Evolutionary conservation across 2,329 filamentous ascomycete genomes (phyloP).

Genomic region (Calonectria pseudoturangicola): DNA sequence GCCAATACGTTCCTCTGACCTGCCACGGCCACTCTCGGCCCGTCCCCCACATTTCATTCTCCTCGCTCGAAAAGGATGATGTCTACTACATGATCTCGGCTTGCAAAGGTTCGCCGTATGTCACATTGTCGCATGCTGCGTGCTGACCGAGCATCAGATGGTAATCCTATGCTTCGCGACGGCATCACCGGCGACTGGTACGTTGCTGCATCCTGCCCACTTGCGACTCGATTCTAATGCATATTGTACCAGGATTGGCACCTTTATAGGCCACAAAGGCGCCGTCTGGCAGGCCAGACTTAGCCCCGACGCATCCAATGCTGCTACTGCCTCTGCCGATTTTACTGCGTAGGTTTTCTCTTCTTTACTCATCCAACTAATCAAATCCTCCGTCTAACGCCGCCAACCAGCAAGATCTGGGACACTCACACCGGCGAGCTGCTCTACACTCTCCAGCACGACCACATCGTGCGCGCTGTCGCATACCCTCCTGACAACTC

Average conservation of each 20-base stretch:
- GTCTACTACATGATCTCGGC: conserved; percentile 95
- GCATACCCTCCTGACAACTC: conserved; percentile 89
- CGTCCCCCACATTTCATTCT: conserved; percentile 94
- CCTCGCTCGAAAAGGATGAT: conserved; percentile 86
- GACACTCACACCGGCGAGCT: conserved; percentile 96
- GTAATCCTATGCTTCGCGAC: conserved; percentile 98
- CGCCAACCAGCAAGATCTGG: conserved; percentile 88
- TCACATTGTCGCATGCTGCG: conserved; percentile 37
- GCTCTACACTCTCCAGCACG: conserved; percentile 89
- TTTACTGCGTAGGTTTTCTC: conserved; percentile 85
- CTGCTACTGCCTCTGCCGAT: conserved; percentile 95
- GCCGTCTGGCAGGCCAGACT: conserved; percentile 97
- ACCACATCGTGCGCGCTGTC: conserved; percentile 95
- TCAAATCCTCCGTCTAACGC: conserved; percentile 55
- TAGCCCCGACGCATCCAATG: conserved; percentile 89
- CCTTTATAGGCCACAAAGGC: conserved; percentile 98
- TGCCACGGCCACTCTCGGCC: conserved; percentile 96
- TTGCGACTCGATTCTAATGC: conserved; percentile 34
- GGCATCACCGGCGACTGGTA: conserved; percentile 96
- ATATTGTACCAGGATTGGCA: conserved; percentile 86
- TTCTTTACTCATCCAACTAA: neutral
- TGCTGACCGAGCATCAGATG: conserved; percentile 76
- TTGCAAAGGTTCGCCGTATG: conserved; percentile 81
- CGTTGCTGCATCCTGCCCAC: conserved; percentile 47
- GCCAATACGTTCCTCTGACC: conserved; percentile 88